Conservation (phyloP, 148 eudicot genomes). For the Dianthus caryophyllus region DNA sequence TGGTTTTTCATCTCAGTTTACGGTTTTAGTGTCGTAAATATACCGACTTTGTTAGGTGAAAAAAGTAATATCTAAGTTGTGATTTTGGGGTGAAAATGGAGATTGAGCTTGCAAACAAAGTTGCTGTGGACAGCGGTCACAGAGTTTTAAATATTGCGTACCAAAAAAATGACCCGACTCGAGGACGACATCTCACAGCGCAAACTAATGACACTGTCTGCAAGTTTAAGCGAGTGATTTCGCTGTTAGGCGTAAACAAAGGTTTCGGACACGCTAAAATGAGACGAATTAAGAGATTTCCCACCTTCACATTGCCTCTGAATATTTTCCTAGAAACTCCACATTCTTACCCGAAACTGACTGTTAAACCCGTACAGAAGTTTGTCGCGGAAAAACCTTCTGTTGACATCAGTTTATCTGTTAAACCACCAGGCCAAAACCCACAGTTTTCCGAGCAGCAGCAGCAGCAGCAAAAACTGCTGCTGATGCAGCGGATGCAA, state of each 20-base stretch:
- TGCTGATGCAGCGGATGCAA: slow-evolving; percentile 9
- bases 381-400: slow-evolving; percentile 25
- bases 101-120: slow-evolving; percentile 45
- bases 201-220: slow-evolving; percentile 40
- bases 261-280: slow-evolving; percentile 39
- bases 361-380: slow-evolving; percentile 20
- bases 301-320: slow-evolving; percentile 32
- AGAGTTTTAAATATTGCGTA: slow-evolving; percentile 30
- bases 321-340: slow-evolving; percentile 36
- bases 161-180: slow-evolving; percentile 30
- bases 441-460: slow-evolving; percentile 19
- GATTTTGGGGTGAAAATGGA: slow-evolving; percentile 26
- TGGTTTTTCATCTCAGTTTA: slow-evolving; percentile 22
- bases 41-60: background rate
- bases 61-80: too few relatives aligned
- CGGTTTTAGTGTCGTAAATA: background rate
- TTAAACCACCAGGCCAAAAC: slow-evolving; percentile 22
- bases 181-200: slow-evolving; percentile 23
- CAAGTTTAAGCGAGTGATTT: slow-evolving; percentile 49
- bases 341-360: slow-evolving; percentile 17
- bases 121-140: slow-evolving; percentile 45
- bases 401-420: slow-evolving; percentile 31
- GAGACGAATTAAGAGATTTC: slow-evolving; percentile 30
- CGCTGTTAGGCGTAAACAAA: slow-evolving; percentile 27
- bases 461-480: slow-evolving; percentile 16